phyloP scores from a whole-genome alignment of 1,139 yeast genomes.

The Lodderomyces metapsilosis region DNA sequence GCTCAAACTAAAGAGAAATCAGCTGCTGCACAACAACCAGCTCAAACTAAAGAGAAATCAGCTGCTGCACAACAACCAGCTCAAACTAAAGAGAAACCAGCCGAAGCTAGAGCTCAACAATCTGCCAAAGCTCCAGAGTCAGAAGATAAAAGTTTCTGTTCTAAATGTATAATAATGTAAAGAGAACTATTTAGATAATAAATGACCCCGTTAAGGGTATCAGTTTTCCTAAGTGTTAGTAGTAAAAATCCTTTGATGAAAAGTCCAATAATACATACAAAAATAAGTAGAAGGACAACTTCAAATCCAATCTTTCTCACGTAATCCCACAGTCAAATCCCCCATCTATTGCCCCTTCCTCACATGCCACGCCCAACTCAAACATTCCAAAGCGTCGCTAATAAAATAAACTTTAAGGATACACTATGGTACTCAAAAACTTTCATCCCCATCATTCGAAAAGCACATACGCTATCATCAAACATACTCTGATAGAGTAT shows the following conservation, averaged over 20 bases:
- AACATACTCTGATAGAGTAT: slow-evolving; percentile 3
- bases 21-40: slow-evolving; percentile 4
- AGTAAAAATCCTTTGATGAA: neutral
- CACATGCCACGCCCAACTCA: neutral
- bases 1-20: slow-evolving; percentile 10
- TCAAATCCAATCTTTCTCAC: slow-evolving; percentile 14
- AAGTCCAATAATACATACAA: slow-evolving; percentile 7
- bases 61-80: slow-evolving; percentile 11
- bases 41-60: slow-evolving; percentile 10
- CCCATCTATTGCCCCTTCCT: neutral
- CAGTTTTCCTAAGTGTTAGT: slow-evolving; percentile 4
- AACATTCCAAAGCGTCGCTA: slow-evolving; percentile 7
- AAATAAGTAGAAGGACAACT: slow-evolving; percentile 5
- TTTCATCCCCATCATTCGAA: neutral
- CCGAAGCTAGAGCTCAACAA: slow-evolving; percentile 18
- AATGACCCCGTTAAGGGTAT: slow-evolving; percentile 1
- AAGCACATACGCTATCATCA: slow-evolving; percentile 1
- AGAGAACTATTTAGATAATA: slow-evolving; percentile 5
- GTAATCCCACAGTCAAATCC: slow-evolving; percentile 1
- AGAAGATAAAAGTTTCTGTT: slow-evolving; percentile 23
- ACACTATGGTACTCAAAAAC: slow-evolving; percentile 1
- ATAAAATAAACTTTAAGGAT: neutral
- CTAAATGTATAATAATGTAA: slow-evolving; percentile 30
- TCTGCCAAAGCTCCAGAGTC: slow-evolving; percentile 20
- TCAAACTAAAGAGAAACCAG: slow-evolving; percentile 10